Percentiles rank a stretch among this genome's conserved stretches.
Evolutionary conservation across 2,329 filamentous ascomycete species (phyloP).

Genomic region (Sarocladiaceae sp.): DNA sequence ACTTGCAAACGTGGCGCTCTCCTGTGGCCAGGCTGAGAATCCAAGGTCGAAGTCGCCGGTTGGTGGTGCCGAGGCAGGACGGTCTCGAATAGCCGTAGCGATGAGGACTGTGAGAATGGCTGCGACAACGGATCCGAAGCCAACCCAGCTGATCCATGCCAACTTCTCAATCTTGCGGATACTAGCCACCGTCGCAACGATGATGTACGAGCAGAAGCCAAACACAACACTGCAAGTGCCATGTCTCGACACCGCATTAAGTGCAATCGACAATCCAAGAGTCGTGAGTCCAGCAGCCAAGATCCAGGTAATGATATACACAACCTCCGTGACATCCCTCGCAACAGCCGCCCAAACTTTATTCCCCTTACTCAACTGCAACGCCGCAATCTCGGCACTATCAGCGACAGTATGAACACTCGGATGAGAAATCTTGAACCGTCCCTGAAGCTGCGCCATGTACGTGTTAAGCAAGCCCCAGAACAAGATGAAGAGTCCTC

Average conservation of each 20-base stretch:
- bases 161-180: slow-evolving; percentile 9
- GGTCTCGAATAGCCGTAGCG: slow-evolving; percentile 2
- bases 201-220: slow-evolving; percentile 2
- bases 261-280: slow-evolving; percentile 4
- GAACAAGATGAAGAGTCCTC: slow-evolving; percentile 7
- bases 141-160: slow-evolving; percentile 8
- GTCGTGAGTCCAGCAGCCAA: slow-evolving; percentile 3
- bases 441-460: slow-evolving; percentile 7
- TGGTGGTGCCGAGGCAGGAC: slow-evolving; percentile 4
- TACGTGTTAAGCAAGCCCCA: slow-evolving; percentile 7
- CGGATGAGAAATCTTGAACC: slow-evolving; percentile 6
- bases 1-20: slow-evolving; percentile 2
- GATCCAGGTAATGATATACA: slow-evolving; percentile 6
- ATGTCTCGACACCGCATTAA: slow-evolving; percentile 5
- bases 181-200: background rate
- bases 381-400: slow-evolving; percentile 5
- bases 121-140: slow-evolving; percentile 7
- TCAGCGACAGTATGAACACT: slow-evolving; percentile 5
- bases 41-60: slow-evolving; percentile 9
- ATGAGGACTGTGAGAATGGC: slow-evolving; percentile 9
- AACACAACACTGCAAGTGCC: slow-evolving; percentile 7
- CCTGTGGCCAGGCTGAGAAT: slow-evolving; percentile 6
- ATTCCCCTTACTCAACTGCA: background rate
- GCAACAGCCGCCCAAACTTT: background rate
- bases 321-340: background rate